Evolutionary conservation across 805 yeast species (phyloP), one percentile per base, ranked within the genome.

Genomic region (Barnettozyma vustinii): DNA sequence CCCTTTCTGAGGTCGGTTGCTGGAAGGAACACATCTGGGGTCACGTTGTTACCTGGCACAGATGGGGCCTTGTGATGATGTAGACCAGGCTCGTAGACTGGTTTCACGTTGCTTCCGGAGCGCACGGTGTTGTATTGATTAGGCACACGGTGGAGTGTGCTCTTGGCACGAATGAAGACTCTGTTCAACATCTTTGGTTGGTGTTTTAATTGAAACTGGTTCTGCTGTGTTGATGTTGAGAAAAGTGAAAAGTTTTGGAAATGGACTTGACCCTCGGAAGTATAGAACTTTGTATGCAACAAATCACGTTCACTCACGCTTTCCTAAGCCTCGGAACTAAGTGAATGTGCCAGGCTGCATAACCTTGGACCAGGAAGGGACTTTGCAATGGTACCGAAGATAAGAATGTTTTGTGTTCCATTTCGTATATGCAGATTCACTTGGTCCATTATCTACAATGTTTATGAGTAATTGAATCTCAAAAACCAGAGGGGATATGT

Each of bases 11-110:
- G 79, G 60, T 86, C 88, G 39, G 64, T 66, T 6, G 67, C 54
- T 10, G 94, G 89, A 49, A 87, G 64, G 62, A 87, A 87, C 2
- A 82, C 80, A 46, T 73, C 73, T 16, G 96, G 95, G 2, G 94
- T 62, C 70, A 76, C 65, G 68, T 49, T 74, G 68, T 12, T 76
- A 66, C 25, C 83, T 40, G 51, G 51, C 73, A 13, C 76, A 3
- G 91, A 77, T 21, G 89, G 90, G 39, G 88, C 76, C 18, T 82
- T 83, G 53, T 77, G 73, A 58, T 70, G 72, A 37, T 80, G 77
- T 25, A 87, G 67, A 5, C 92, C 92, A 21, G 76, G 68, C 46
- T 70, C 63, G 51, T 78, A 77, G 55, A 77, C 76, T 64, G 84
- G 80, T 61, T 83, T 86, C 57, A 60, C 55, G 47, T 60, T 60